A percentile compares a stretch with the other conserved stretches of the same genome.
phyloP scores from a whole-genome alignment of 1,139 yeast genomes.

The Pichia sp. region DNA sequence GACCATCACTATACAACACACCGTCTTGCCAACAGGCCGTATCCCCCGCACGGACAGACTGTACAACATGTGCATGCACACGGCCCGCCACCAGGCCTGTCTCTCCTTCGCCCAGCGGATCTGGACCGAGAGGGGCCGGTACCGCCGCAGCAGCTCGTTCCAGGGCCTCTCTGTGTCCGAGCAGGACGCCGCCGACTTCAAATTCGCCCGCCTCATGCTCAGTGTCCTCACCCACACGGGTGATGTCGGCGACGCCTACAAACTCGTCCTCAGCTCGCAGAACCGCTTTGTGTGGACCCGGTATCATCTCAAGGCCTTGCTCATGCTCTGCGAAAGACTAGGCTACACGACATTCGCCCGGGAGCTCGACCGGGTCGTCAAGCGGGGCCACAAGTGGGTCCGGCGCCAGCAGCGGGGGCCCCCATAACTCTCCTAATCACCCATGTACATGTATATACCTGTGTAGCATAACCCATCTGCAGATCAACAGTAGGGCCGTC shows the following conservation, averaged over 20 bases:
- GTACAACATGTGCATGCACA: conserved; percentile 62
- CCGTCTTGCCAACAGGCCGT: background rate
- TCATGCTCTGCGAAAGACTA: conserved; percentile 43
- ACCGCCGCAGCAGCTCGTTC: conserved; percentile 53
- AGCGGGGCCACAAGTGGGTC: conserved; percentile 17
- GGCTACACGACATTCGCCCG: conserved; percentile 35
- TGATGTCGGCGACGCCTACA: conserved; percentile 63
- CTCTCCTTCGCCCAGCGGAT: conserved; percentile 55
- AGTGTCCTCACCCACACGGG: conserved; percentile 48
- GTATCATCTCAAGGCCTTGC: conserved; percentile 47
- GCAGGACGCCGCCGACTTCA: conserved; percentile 55
- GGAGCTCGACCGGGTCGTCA: conserved; percentile 26
- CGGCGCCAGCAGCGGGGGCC: conserved; percentile 8
- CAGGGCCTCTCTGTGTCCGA: conserved; percentile 35
- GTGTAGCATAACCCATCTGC: no score
- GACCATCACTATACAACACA: background rate
- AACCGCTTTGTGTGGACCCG: conserved; percentile 72
- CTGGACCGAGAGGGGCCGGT: conserved; percentile 77
- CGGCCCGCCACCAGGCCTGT: conserved; percentile 54
- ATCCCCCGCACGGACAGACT: conserved; percentile 46
- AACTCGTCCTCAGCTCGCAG: conserved; percentile 61
- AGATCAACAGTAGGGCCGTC: no score
- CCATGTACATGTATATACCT: background rate
- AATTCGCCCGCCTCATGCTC: conserved; percentile 65
- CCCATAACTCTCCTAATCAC: background rate